Base-by-base conservation (phyloP, 495 filamentous ascomycete species). In the Hyaloscypha finlandica region DNA sequence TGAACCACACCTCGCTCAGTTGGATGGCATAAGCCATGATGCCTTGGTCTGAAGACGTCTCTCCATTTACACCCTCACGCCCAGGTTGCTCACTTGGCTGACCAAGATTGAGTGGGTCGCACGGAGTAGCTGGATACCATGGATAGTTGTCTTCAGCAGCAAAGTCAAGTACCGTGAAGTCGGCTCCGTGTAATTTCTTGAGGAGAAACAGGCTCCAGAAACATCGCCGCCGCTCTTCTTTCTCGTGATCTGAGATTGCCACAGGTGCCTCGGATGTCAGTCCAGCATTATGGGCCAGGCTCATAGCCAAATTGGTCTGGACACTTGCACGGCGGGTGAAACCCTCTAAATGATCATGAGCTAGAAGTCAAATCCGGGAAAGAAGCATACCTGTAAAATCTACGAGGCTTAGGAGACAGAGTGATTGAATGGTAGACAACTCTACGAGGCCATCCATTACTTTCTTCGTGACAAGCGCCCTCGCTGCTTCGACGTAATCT, bases 171-270 rank as follows among this genome's bases (percentile, higher is more conserved):
- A 80, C 74, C 12, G 75, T 76, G 39, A 80, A 80, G 9, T 81
- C 81, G 12, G 74, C 77, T 4, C 79, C 80, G 32, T 83, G 81
- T 2, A 83, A 74, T 25, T 78, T 71, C 52, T 80, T 82, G 32
- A 83, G 73, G 9, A 83, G 74, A 65, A 75, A 83, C 20, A 83
- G 77, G 29, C 80, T 80, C 81, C 81, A 83, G 39, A 81, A 83
- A 56, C 81, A 83, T 31, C 81, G 73, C 45, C 80, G 67, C 29
- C 81, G 76, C 59, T 83, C 81, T 65, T 82, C 81, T 8, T 74
- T 78, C 11, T 69, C 52, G 6, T 72, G 54, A 2, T 51, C 59
- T 25, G 69, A 73, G 12, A 73, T 62, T 9, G 58, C 16, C 3
- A 65, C 29, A 12, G 74, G 70, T 20, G 76, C 65, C 66, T 81